These are phyloP conservation scores for Neurospora sp. DNA, from an alignment of 495 filamentous ascomycete genomes.

Conservation along the genomic window DNA sequence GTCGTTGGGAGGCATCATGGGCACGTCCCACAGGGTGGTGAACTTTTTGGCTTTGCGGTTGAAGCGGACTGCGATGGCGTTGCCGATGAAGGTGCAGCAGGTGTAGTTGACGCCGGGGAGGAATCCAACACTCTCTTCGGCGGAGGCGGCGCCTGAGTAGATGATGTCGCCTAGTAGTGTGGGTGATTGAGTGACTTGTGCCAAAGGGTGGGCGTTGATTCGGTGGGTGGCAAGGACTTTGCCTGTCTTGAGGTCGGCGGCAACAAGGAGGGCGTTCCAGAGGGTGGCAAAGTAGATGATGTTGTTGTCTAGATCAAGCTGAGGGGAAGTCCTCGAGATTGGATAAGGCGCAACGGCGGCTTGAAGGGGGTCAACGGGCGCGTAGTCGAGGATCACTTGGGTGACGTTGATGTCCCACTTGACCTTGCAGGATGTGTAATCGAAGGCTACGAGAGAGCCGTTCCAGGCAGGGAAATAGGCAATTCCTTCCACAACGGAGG, in stretches of 20 bases:
- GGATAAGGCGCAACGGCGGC: background rate
- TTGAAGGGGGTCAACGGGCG: slow-evolving; percentile 7
- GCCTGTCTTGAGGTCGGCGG: slow-evolving; percentile 19
- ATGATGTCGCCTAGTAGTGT: slow-evolving; percentile 21
- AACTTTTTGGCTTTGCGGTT: slow-evolving; percentile 8
- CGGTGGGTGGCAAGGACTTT: slow-evolving; percentile 14
- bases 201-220: slow-evolving; percentile 22
- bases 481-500: slow-evolving; percentile 12
- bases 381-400: slow-evolving; percentile 13
- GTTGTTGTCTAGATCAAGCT: slow-evolving; percentile 18
- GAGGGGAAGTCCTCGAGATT: slow-evolving; percentile 18
- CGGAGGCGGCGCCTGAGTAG: slow-evolving; percentile 25
- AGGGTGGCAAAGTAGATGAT: slow-evolving; percentile 27
- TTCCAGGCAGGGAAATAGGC: slow-evolving; percentile 30
- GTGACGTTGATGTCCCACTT: slow-evolving; percentile 24
- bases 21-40: slow-evolving; percentile 18
- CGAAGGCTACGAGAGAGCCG: slow-evolving; percentile 25
- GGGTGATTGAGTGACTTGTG: slow-evolving; percentile 19
- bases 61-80: slow-evolving; percentile 20
- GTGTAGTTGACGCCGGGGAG: slow-evolving; percentile 12
- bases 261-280: slow-evolving; percentile 24
- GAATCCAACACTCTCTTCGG: slow-evolving; percentile 14
- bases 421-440: slow-evolving; percentile 23
- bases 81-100: slow-evolving; percentile 30
- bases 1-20: slow-evolving; percentile 16